Percentiles rank a stretch among this genome's conserved stretches.
Evolutionary conservation across 192 early-diverging fungal species (phyloP).

Genomic region (Backusella liffmaniae): DNA sequence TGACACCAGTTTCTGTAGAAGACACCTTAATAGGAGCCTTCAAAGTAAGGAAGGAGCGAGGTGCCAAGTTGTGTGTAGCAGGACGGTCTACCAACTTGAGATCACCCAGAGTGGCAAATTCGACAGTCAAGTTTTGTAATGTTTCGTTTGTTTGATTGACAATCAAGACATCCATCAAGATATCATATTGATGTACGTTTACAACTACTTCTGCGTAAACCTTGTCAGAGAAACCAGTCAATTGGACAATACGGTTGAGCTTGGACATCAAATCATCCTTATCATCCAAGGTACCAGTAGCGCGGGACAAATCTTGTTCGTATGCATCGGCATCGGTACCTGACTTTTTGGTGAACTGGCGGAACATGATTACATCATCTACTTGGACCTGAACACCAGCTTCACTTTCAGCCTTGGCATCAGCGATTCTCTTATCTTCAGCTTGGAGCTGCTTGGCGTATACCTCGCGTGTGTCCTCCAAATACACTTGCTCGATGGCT

Average conservation of each 20-base stretch:
- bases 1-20: slow-evolving; percentile 96
- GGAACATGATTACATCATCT: slow-evolving; percentile 87
- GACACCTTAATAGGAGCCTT: slow-evolving; percentile 99
- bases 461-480: slow-evolving; percentile 58
- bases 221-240: slow-evolving; percentile 97
- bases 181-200: slow-evolving; percentile 96
- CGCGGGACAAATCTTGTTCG: slow-evolving; percentile 88
- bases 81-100: slow-evolving; percentile 97
- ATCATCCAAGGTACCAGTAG: slow-evolving; percentile 70
- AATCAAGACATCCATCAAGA: slow-evolving; percentile 92
- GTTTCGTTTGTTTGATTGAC: slow-evolving; percentile 96
- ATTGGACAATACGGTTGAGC: slow-evolving; percentile 90
- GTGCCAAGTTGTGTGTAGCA: slow-evolving; percentile 79
- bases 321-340: slow-evolving; percentile 70
- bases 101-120: slow-evolving; percentile 98
- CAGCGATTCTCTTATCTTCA: slow-evolving; percentile 63
- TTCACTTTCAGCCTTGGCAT: slow-evolving; percentile 65
- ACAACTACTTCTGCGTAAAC: slow-evolving; percentile 99
- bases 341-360: slow-evolving; percentile 78
- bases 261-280: slow-evolving; percentile 86
- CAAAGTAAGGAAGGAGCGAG: slow-evolving; percentile 91
- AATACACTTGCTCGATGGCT: slow-evolving; percentile 54
- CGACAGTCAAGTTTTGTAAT: slow-evolving; percentile 94
- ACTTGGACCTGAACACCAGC: slow-evolving; percentile 69
- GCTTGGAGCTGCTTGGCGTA: slow-evolving; percentile 66